phyloP scores from a whole-genome alignment of 2,329 filamentous ascomycete genomes.

The Daldinia sp. region DNA sequence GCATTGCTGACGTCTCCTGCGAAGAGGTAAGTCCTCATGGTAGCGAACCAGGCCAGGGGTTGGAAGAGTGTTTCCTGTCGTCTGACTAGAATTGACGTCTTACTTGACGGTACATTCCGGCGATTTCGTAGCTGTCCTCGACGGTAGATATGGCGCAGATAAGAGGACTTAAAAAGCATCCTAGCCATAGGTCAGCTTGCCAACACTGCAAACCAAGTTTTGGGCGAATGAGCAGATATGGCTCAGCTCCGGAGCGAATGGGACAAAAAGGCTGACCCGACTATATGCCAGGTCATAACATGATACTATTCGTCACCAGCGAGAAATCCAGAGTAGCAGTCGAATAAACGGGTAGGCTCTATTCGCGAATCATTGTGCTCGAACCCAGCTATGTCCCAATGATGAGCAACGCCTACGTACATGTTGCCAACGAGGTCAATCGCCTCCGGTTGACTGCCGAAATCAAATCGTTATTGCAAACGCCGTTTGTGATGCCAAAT shows the following conservation, averaged over 20 bases:
- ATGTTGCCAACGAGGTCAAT: constrained; percentile 31
- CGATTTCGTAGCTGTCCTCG: constrained; percentile 10
- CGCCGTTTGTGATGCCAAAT: constrained; percentile 40
- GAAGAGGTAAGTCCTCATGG: not conserved
- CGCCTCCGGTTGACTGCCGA: constrained; percentile 29
- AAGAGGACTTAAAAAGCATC: constrained; percentile 12
- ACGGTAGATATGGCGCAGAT: constrained; percentile 4
- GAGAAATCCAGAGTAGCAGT: constrained; percentile 12
- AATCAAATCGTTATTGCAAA: constrained; percentile 38
- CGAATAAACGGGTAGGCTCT: constrained; percentile 34
- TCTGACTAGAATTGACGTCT: constrained; percentile 1
- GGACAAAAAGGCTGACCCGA: constrained; percentile 1
- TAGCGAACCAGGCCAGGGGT: not conserved
- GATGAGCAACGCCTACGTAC: constrained; percentile 37
- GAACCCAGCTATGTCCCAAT: constrained; percentile 29
- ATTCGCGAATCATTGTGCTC: constrained; percentile 34
- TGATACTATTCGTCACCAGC: constrained; percentile 28
- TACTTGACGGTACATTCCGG: constrained; percentile 17
- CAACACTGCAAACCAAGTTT: constrained; percentile 5
- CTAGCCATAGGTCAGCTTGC: constrained; percentile 6
- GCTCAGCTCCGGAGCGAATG: constrained; percentile 2
- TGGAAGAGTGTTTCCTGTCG: constrained; percentile 10
- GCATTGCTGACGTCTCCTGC: not conserved
- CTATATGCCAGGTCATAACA: constrained; percentile 8
- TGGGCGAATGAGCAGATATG: not conserved